These are phyloP conservation scores for Amaranthus cruentus DNA, from an alignment of 148 eudicot genomes.

Conservation along the genomic window DNA sequence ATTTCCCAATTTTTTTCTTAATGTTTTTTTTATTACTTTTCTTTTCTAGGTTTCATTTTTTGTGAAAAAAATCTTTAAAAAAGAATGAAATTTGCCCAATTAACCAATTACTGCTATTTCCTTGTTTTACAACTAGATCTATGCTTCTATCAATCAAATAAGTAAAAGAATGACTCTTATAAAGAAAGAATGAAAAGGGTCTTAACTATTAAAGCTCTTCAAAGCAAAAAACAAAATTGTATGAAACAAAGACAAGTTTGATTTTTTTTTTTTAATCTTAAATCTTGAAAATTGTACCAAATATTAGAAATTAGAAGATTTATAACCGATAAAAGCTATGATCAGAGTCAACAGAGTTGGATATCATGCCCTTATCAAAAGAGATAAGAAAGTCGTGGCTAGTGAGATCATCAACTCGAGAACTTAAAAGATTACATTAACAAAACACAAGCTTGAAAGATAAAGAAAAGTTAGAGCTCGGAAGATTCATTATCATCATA, in stretches of 20 bases:
- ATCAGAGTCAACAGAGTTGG: too few relatives aligned
- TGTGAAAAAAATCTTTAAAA: background rate
- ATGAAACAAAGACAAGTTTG: constrained; percentile 21
- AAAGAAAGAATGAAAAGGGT: constrained; percentile 7
- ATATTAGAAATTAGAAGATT: too few relatives aligned
- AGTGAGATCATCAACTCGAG: too few relatives aligned
- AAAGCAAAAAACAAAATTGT: constrained; percentile 28
- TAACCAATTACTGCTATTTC: constrained; percentile 30
- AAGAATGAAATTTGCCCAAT: background rate
- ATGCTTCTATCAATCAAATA: constrained; percentile 40
- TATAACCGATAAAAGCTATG: too few relatives aligned
- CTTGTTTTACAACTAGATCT: constrained; percentile 57
- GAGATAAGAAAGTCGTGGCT: too few relatives aligned
- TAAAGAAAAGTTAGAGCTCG: too few relatives aligned
- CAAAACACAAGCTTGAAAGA: too few relatives aligned
- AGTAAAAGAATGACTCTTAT: constrained; percentile 16
- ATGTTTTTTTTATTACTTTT: background rate
- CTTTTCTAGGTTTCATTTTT: background rate
- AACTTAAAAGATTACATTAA: too few relatives aligned
- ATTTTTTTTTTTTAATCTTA: constrained; percentile 1
- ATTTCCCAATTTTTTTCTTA: constrained; percentile 20
- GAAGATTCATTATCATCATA: too few relatives aligned
- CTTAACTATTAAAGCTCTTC: constrained; percentile 11
- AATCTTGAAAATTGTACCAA: too few relatives aligned
- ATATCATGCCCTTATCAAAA: too few relatives aligned